phyloP scores from a whole-genome alignment of 768 basidiomycete genomes.

The Xerocomellus chrysenteron region DNA sequence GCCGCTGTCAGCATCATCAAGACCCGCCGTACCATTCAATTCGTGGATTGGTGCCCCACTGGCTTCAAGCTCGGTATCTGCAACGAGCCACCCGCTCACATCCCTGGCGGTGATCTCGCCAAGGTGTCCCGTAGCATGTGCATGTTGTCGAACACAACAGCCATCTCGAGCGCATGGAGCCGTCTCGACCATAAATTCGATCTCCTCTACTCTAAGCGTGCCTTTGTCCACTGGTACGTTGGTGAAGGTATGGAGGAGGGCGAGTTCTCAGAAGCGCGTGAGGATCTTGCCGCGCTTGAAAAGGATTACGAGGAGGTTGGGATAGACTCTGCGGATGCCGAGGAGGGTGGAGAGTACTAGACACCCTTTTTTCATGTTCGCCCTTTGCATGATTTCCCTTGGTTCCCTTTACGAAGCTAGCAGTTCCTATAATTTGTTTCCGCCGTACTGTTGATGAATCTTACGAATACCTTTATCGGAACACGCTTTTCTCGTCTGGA shows the following conservation, averaged over 20 bases:
- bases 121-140: slow-evolving; percentile 74
- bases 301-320: slow-evolving; percentile 93
- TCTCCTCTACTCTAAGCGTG: slow-evolving; percentile 69
- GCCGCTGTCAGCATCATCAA: slow-evolving; percentile 72
- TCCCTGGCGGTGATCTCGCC: slow-evolving; percentile 75
- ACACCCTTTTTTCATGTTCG: slow-evolving; percentile 6
- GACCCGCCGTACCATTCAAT: slow-evolving; percentile 77
- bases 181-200: slow-evolving; percentile 79
- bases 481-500: slow-evolving; percentile 13
- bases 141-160: slow-evolving; percentile 76
- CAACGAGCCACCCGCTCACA: slow-evolving; percentile 73
- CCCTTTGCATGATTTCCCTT: slow-evolving; percentile 19
- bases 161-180: slow-evolving; percentile 74
- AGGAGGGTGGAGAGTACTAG: slow-evolving; percentile 52
- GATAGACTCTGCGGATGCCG: slow-evolving; percentile 48
- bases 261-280: slow-evolving; percentile 98
- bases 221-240: slow-evolving; percentile 62
- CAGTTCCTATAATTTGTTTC: slow-evolving; percentile 31
- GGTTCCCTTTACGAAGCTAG: slow-evolving; percentile 29
- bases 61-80: slow-evolving; percentile 81
- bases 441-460: slow-evolving; percentile 32
- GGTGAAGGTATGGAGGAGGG: slow-evolving; percentile 87
- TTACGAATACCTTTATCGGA: slow-evolving; percentile 28
- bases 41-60: slow-evolving; percentile 78
- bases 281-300: slow-evolving; percentile 99